Evolutionary conservation across 2,329 filamentous ascomycete species (phyloP), one percentile per base, ranked within the genome.

Genomic region (Claviceps quebecensis): DNA sequence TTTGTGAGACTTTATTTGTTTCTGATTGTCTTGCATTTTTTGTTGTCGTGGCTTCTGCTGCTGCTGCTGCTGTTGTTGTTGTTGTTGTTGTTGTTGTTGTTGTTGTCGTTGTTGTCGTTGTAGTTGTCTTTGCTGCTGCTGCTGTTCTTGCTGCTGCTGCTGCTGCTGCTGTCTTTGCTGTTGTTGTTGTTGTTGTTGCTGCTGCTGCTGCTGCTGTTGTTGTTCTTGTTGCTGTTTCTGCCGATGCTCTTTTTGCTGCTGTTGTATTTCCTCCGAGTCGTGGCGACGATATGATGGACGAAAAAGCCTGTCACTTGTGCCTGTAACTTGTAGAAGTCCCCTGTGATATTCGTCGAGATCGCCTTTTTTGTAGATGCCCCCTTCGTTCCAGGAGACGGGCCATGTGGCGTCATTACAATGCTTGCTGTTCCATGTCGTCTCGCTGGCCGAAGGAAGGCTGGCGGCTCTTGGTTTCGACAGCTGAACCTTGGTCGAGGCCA

Each of bases 341-440:
- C 37, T 39, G 17, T 51, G 49, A 11, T 51, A 51, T 3, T 51
- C 49, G n/a, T 51, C 49, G 36, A 51, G 49, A 14, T n/a, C 13
- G 17, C 17, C 3, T 6, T 17, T 8, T 3, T 29, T 29, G 37
- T 7, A 9, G 4, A n/a, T 16, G 11, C 3, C 22, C 2, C 6
- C 29, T 3, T 41, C 43, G 2, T 34, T 5, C 22, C 19, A n/a
- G 5, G 19, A 11, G 9, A 13, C n/a, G 1, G 37, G 7, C 34
- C 4, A 14, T 5, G 37, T 16, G 6, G 47, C 14, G 16, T 9
- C 47, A 16, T n/a, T 17, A 7, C 43, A 17, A 2, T 14, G 11
- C 37, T 26, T 23, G 37, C 22, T 11, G 11, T 9, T 23, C 16
- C 19, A 2, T 2, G 29, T 5, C 14, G 13, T 17, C 6, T 13